Conservation (phyloP, 495 filamentous ascomycete species). For the Corynascus novoguineensis region DNA sequence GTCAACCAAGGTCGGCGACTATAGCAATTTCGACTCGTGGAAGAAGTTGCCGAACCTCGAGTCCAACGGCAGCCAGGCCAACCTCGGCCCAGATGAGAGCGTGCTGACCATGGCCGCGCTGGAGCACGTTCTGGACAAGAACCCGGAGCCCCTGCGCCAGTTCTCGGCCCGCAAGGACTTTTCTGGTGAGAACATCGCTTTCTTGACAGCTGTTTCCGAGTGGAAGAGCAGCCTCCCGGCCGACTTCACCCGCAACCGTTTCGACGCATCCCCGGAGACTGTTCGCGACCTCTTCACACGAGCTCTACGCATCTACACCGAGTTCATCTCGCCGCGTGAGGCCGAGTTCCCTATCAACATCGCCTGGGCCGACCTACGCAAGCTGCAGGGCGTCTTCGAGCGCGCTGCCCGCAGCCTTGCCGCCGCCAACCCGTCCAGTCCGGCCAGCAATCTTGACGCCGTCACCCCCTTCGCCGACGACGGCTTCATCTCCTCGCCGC, state of each 20-base stretch:
- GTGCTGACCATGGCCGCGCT: conserved; percentile 56
- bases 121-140: conserved; percentile 51
- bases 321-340: conserved; percentile 49
- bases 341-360: conserved; percentile 63
- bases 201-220: conserved; percentile 52
- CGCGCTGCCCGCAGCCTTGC: conserved; percentile 23
- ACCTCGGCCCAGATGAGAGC: conserved; percentile 32
- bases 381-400: conserved; percentile 31
- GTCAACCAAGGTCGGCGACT: conserved; percentile 23
- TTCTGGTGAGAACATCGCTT: conserved; percentile 64
- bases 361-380: conserved; percentile 30
- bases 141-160: conserved; percentile 50
- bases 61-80: conserved; percentile 24
- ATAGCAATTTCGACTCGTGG: conserved; percentile 23
- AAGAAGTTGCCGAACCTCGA: conserved; percentile 22
- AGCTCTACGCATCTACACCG: conserved; percentile 53
- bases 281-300: conserved; percentile 42
- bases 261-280: conserved; percentile 19
- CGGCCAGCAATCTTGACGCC: not conserved
- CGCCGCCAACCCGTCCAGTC: conserved; percentile 9
- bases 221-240: conserved; percentile 43
- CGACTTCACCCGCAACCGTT: conserved; percentile 18
- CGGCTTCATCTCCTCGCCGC: not conserved
- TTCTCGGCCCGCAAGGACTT: conserved; percentile 61
- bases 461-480: conserved; percentile 24